Evolutionary conservation across 257 asterid genomes (phyloP), one percentile per base, ranked within the genome.

Genomic region (Petrea volubilis): DNA sequence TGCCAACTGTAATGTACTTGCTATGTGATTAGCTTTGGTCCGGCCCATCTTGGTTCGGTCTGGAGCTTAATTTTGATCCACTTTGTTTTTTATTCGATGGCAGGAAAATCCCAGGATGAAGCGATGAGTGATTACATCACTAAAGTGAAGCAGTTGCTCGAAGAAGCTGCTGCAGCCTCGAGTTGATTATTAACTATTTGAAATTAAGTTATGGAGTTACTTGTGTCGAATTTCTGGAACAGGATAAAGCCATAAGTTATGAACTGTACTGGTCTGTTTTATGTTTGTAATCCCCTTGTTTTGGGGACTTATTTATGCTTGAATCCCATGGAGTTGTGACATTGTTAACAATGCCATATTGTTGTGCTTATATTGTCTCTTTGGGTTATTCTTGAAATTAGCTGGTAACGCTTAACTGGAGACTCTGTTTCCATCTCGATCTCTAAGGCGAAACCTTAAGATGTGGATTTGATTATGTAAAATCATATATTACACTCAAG

Each of bases 61-160:
- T 60, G 34, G 9, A 60, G 58, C 59, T 60, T 59, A 34, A 60
- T 31, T 58, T 56, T 13, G 40, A 50, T 17, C 56, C 11, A 34
- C 51, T 58, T 66, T 24, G 12, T 57, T 71, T 17, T 47, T 31
- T 7, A 64, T 33, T 66, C 36, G n/a, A 8, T 79, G 55, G 76
- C 90, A 93, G 98, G 93, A 59, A 94, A 91, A 88, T 75, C 88
- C 5, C 34, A 67, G 76, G 98, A 89, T 4, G 90, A 82, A 63
- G 97, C 97, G 3, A 94, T 86, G 97, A 43, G 74, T 11, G 97
- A 94, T 64, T 94, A 91, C 41, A 86, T 91, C 78, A 85, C 91
- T 40, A 94, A 94, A 92, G 96, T 94, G 96, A 91, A 91, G 82
- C 97, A 94, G 84, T 77, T 94, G 84, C 78, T 75, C 76, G 95